Evolutionary conservation across 352 stramenopile species (phyloP).

Genomic region (Pythium brachiatum): DNA sequence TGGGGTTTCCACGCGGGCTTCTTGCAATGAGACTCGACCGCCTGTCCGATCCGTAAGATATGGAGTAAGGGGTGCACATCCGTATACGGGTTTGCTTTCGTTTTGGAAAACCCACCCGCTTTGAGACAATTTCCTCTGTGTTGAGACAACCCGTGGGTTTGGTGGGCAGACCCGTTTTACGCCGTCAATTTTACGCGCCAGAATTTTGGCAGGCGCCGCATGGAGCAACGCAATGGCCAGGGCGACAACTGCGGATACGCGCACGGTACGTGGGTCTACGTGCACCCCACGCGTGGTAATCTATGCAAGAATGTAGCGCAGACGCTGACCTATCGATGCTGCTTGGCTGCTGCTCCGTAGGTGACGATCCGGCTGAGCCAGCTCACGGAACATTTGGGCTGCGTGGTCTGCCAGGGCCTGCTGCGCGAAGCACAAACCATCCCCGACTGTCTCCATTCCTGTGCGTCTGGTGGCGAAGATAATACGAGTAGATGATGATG

Average conservation of each 20-base stretch:
- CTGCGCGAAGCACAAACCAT: slow-evolving; percentile 79
- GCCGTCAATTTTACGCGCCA: not conserved
- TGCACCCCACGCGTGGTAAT: not conserved
- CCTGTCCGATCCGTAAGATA: slow-evolving; percentile 8
- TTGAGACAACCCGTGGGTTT: not conserved
- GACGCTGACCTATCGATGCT: not conserved
- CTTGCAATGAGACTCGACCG: not conserved
- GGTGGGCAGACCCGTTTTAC: not conserved
- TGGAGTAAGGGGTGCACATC: too few species aligned
- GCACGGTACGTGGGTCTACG: slow-evolving; percentile 22
- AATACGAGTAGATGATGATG: not conserved
- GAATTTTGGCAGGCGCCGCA: not conserved
- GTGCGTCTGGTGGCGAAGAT: slow-evolving; percentile 25
- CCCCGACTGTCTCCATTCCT: slow-evolving; percentile 80
- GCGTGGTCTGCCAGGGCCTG: slow-evolving; percentile 61
- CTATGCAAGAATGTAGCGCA: not conserved
- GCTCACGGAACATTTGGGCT: slow-evolving; percentile 66
- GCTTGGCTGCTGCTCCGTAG: slow-evolving; percentile 27
- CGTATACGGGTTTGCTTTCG: slow-evolving; percentile 9
- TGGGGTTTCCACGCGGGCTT: not conserved
- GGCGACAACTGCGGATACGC: slow-evolving; percentile 27
- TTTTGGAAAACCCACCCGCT: not conserved
- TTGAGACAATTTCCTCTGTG: not conserved
- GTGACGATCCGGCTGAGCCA: slow-evolving; percentile 47
- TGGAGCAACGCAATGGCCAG: not conserved